A percentile compares a stretch with the other conserved stretches of the same genome.
Evolutionary conservation across 129 eudicot genomes (phyloP).

Genomic region (Solidago caesia): DNA sequence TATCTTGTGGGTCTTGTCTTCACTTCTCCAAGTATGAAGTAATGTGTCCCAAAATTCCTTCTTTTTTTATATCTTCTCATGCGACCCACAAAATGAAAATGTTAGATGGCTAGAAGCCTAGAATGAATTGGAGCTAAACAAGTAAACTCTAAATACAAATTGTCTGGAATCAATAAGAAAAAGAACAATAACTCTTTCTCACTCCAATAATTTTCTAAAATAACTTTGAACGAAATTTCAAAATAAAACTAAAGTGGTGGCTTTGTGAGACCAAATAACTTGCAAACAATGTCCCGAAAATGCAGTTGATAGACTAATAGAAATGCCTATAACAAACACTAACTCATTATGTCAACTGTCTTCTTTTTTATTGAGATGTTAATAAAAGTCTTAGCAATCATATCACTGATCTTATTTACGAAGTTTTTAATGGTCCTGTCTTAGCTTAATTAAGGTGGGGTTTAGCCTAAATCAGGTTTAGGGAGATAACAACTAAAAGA

Average conservation of each 20-base stretch:
- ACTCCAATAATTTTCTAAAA: not conserved
- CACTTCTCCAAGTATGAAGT: too few species aligned
- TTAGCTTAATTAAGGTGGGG: not conserved
- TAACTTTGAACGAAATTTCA: conserved; percentile 5
- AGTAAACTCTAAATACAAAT: not conserved
- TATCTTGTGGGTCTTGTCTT: too few species aligned
- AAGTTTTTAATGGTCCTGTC: not conserved
- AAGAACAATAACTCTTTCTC: not conserved
- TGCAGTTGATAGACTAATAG: conserved; percentile 9
- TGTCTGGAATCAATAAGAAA: not conserved
- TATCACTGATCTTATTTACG: not conserved
- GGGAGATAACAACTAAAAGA: not conserved
- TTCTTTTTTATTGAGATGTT: too few species aligned
- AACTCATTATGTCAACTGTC: too few species aligned
- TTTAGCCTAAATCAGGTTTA: not conserved
- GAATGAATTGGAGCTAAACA: not conserved
- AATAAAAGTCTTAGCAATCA: too few species aligned
- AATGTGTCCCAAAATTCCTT: too few species aligned
- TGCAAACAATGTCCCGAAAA: conserved; percentile 3
- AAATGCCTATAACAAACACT: not conserved
- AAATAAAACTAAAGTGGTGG: not conserved
- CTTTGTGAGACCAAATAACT: conserved; percentile 8
- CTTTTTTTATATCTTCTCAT: conserved; percentile 5
- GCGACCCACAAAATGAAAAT: conserved; percentile 13
- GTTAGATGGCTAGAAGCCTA: not conserved